These are phyloP conservation scores for Solanum megistacrolobum DNA, from an alignment of 257 asterid species.

Conservation along the genomic window DNA sequence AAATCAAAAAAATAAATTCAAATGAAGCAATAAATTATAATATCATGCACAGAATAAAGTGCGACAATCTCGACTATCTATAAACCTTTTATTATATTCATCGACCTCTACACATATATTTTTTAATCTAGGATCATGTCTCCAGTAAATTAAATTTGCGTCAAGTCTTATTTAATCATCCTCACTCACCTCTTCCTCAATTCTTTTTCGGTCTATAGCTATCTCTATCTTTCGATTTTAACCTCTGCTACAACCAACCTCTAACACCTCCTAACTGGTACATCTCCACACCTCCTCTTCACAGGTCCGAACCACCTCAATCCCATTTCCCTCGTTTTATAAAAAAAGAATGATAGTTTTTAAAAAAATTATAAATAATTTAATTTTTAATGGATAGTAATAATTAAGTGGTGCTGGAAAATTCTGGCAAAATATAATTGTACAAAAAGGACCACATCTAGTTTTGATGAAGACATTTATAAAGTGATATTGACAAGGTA, in stretches of 20 bases:
- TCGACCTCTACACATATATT: rapidly evolving
- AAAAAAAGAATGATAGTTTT: neutral
- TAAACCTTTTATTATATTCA: neutral
- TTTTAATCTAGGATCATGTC: neutral
- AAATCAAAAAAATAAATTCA: neutral
- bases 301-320: neutral
- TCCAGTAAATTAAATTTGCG: neutral
- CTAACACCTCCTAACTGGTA: neutral
- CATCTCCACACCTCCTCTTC: neutral
- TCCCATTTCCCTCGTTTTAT: too few species aligned
- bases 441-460: neutral
- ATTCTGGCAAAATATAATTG: neutral
- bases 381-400: neutral
- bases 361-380: neutral
- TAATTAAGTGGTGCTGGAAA: neutral
- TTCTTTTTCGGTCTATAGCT: neutral
- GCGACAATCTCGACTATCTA: neutral
- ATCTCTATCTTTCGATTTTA: neutral
- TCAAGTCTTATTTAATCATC: neutral
- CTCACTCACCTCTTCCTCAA: neutral
- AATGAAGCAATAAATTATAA: neutral
- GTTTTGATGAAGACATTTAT: neutral
- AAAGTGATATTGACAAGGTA: neutral
- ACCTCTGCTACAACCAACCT: neutral
- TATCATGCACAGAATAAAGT: neutral